Evolutionary conservation across 768 basidiomycete genomes (phyloP).

Genomic region (Suillus plorans): DNA sequence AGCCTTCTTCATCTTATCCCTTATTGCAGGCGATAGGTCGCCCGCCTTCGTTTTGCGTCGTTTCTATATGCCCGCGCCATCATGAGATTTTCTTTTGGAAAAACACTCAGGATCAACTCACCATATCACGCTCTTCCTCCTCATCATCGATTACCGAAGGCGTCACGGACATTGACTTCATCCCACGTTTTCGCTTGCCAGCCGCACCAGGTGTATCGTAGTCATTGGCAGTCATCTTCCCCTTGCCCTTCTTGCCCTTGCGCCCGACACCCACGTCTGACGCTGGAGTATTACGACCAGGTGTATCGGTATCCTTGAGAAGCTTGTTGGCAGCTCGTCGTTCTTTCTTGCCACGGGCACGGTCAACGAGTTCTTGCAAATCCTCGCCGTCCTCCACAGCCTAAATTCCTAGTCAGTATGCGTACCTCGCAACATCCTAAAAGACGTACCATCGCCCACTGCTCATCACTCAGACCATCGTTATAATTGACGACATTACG

Average conservation of each 20-base stretch:
- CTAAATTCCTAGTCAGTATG: conserved; percentile 29
- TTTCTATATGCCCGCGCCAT: conserved; percentile 51
- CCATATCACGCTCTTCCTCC: conserved; percentile 74
- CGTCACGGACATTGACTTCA: conserved; percentile 74
- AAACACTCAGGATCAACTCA: conserved; percentile 33
- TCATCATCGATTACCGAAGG: conserved; percentile 73
- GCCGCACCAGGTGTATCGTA: conserved; percentile 41
- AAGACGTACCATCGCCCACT: conserved; percentile 76
- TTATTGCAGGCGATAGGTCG: conserved; percentile 57
- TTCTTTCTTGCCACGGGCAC: conserved; percentile 62
- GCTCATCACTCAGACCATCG: conserved; percentile 91
- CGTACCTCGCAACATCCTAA: neutral
- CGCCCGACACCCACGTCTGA: conserved; percentile 59
- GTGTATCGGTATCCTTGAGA: conserved; percentile 56
- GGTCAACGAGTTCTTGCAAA: conserved; percentile 69
- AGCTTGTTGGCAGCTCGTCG: conserved; percentile 60
- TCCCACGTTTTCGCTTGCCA: conserved; percentile 75
- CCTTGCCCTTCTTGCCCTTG: conserved; percentile 59
- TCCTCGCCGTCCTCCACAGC: conserved; percentile 84
- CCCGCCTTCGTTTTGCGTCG: conserved; percentile 74
- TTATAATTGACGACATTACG: conserved; percentile 88
- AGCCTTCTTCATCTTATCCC: conserved; percentile 81
- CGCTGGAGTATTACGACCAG: conserved; percentile 62
- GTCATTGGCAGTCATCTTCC: conserved; percentile 47
- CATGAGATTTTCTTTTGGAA: neutral